Base-by-base conservation (phyloP, 1,139 yeast genomes). In the Candida frijolesensis region DNA sequence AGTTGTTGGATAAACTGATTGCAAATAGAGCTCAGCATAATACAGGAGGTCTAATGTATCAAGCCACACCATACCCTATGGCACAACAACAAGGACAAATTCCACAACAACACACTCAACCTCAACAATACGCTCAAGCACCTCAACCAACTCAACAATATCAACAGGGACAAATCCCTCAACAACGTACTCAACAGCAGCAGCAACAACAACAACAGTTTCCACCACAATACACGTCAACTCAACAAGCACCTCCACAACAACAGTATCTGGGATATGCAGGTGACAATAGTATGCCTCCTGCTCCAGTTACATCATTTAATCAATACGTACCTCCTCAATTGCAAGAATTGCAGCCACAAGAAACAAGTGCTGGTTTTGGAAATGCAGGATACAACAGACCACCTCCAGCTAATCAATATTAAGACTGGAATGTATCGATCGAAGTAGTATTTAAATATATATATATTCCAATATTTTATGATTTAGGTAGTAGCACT, bases 1-100 rank as follows among this genome's bases (percentile, higher is more conserved):
- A 82, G 47, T 68, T 89, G 49, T 78, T 88, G 71, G 91, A 88
- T 57, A 61, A 58, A n/a, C 71, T 67, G 67, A 75, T 76, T 38
- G 53, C 67, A 1, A 65, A 55, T 45, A 58, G 71, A 51, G 61
- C 46, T 53, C 47, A 44, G 51, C 60, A 33, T 14, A 44, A 40
- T 18, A 37, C 41, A 2, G 40, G 44, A n/a, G 39, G 45, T 29
- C 34, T 44, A 19, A 35, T 32, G 22, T 44, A 43, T 12, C 50
- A 35, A 25, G 37, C 39, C 10, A 29, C 46, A 10, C 57, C 60
- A 40, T 51, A 51, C 27, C 58, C 62, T 14, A 30, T 41, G n/a
- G 30, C 27, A 15, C 50, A 29, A 47, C 34, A 25, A 18, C 45
- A 44, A 30, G 19, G 30, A 18, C 45, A 44, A 32, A 8, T 16